These are phyloP conservation scores for Singerocomus inundabilis DNA, from an alignment of 1,284 basidiomycete genomes.

Conservation along the genomic window DNA sequence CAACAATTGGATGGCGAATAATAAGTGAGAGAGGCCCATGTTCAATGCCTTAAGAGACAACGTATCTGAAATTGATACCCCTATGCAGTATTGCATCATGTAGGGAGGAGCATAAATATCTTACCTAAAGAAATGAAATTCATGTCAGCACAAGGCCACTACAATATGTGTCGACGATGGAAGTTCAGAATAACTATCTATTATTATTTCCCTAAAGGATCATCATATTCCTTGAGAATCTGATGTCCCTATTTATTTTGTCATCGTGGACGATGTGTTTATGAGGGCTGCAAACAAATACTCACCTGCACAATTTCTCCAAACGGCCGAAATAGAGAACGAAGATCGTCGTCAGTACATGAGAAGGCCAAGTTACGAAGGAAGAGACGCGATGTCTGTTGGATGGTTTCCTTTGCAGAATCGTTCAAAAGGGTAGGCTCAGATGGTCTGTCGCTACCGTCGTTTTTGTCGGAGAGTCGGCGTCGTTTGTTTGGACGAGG, in stretches of 20 bases:
- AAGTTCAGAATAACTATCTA: slow-evolving; percentile 39
- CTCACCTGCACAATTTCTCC: slow-evolving; percentile 76
- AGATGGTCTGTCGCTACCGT: slow-evolving; percentile 27
- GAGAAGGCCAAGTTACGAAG: slow-evolving; percentile 90
- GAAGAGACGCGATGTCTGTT: slow-evolving; percentile 82
- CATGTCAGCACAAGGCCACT: slow-evolving; percentile 3
- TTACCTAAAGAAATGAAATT: slow-evolving; percentile 13
- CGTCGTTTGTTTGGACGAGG: slow-evolving; percentile 70
- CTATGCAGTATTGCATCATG: not conserved
- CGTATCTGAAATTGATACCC: not conserved
- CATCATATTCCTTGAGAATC: slow-evolving; percentile 54
- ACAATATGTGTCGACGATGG: not conserved
- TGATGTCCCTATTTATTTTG: slow-evolving; percentile 61
- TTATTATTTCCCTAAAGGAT: slow-evolving; percentile 52
- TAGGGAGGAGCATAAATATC: slow-evolving; percentile 1
- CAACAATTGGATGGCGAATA: not conserved
- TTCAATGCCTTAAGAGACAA: not conserved
- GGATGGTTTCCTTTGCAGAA: slow-evolving; percentile 60
- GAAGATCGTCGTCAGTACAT: slow-evolving; percentile 74
- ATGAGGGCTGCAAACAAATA: slow-evolving; percentile 4
- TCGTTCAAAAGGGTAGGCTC: slow-evolving; percentile 35
- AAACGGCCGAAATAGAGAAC: slow-evolving; percentile 65
- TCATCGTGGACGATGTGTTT: slow-evolving; percentile 41
- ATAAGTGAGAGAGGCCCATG: not conserved
- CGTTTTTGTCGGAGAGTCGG: slow-evolving; percentile 33